A percentile compares a stretch with the other conserved stretches of the same genome.
Evolutionary conservation across 371 early-diverging fungal species (phyloP).

Genomic region (Lichtheimia ramosa): DNA sequence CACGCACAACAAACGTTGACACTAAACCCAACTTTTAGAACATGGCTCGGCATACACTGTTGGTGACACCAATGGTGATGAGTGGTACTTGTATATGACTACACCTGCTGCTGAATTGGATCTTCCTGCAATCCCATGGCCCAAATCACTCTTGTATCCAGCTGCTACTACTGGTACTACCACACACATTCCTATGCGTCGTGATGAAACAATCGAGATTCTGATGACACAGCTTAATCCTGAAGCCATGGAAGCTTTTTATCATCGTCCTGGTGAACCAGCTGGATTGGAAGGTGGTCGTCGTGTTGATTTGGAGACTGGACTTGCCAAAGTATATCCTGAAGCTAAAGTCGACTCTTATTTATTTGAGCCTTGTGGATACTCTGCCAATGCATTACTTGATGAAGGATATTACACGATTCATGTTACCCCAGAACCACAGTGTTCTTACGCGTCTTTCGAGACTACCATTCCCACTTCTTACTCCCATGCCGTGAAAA

Average conservation of each 20-base stretch:
- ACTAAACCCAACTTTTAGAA: slow-evolving; percentile 26
- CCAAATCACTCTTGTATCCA: neutral
- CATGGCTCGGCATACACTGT: slow-evolving; percentile 85
- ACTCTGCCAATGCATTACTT: slow-evolving; percentile 86
- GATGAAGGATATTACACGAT: slow-evolving; percentile 86
- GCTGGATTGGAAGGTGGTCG: slow-evolving; percentile 61
- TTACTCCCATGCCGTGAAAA: slow-evolving; percentile 13
- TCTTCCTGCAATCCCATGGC: slow-evolving; percentile 18
- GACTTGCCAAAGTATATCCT: slow-evolving; percentile 78
- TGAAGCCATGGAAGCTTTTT: slow-evolving; percentile 69
- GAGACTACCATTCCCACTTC: slow-evolving; percentile 86
- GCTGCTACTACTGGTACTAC: neutral
- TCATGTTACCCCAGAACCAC: slow-evolving; percentile 96
- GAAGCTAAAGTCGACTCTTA: slow-evolving; percentile 77
- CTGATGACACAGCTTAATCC: slow-evolving; percentile 89
- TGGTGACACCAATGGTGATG: slow-evolving; percentile 89
- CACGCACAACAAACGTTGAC: neutral
- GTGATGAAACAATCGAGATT: slow-evolving; percentile 93
- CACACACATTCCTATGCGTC: slow-evolving; percentile 18
- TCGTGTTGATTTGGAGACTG: slow-evolving; percentile 71
- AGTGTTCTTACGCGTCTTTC: slow-evolving; percentile 94
- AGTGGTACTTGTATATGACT: slow-evolving; percentile 91
- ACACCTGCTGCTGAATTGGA: slow-evolving; percentile 59
- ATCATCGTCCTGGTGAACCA: slow-evolving; percentile 49
- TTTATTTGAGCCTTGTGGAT: slow-evolving; percentile 93